Evolutionary conservation across 1,139 yeast species (phyloP).

Genomic region (Candida sanyaensis): DNA sequence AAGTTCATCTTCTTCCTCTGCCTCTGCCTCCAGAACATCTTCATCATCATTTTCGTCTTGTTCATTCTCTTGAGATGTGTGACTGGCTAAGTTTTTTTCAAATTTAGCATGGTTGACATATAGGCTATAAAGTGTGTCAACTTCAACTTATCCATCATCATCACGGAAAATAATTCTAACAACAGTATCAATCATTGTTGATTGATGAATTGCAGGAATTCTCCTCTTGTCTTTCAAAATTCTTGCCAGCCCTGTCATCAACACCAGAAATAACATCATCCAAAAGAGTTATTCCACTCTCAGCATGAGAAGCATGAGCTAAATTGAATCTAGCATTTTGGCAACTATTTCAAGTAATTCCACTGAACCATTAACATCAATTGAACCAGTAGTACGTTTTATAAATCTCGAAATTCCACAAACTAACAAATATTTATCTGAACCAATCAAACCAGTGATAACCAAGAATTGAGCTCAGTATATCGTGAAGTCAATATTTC

Average conservation of each 20-base stretch:
- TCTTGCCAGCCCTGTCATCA: slow-evolving; percentile 51
- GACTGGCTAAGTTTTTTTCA: slow-evolving; percentile 50
- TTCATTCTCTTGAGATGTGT: slow-evolving; percentile 23
- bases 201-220: slow-evolving; percentile 50
- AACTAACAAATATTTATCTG: slow-evolving; percentile 69
- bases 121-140: slow-evolving; percentile 42
- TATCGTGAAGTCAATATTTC: slow-evolving; percentile 20
- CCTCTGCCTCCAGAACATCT: slow-evolving; percentile 13
- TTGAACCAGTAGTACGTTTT: slow-evolving; percentile 42
- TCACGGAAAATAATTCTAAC: slow-evolving; percentile 41
- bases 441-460: slow-evolving; percentile 70
- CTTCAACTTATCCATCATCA: slow-evolving; percentile 44
- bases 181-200: slow-evolving; percentile 44
- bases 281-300: slow-evolving; percentile 39
- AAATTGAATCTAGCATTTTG: slow-evolving; percentile 50
- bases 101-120: slow-evolving; percentile 41
- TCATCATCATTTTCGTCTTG: slow-evolving; percentile 24
- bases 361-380: slow-evolving; percentile 45
- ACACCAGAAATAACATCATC: slow-evolving; percentile 53
- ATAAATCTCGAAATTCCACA: slow-evolving; percentile 57
- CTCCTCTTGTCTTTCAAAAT: slow-evolving; percentile 38
- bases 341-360: slow-evolving; percentile 51
- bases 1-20: slow-evolving; percentile 17
- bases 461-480: slow-evolving; percentile 61
- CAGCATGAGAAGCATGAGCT: slow-evolving; percentile 48